Evolutionary conservation across 805 yeast genomes (phyloP).

Genomic region (Citeromyces nyonsensis): DNA sequence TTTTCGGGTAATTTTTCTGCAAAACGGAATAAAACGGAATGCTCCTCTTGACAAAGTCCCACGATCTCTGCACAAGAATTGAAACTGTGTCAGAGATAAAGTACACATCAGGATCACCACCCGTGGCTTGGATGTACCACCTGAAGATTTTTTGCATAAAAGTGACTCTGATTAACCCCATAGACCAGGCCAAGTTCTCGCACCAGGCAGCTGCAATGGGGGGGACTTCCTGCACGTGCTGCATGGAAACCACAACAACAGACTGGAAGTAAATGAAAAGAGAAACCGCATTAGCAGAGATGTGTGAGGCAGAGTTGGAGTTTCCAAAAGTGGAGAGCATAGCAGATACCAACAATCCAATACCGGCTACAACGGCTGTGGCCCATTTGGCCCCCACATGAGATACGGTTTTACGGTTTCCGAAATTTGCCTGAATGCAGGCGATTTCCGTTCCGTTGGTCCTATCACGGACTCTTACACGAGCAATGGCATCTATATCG

Average conservation of each 20-base stretch:
- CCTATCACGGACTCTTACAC: conserved; percentile 25
- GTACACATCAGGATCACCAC: conserved; percentile 68
- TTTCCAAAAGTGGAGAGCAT: conserved; percentile 73
- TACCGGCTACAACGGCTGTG: conserved; percentile 79
- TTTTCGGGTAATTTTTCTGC: conserved; percentile 3
- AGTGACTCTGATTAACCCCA: conserved; percentile 66
- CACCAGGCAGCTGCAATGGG: conserved; percentile 91
- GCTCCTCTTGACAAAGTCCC: conserved; percentile 8
- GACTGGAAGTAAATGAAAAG: conserved; percentile 80
- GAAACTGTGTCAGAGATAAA: conserved; percentile 45
- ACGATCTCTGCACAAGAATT: conserved; percentile 62
- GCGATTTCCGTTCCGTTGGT: conserved; percentile 29
- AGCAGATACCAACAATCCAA: conserved; percentile 77
- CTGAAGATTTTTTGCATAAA: conserved; percentile 81
- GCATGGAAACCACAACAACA: conserved; percentile 73
- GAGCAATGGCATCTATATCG: conserved; percentile 69
- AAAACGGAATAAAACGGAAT: conserved; percentile 8
- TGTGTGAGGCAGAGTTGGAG: conserved; percentile 78
- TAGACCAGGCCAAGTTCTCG: conserved; percentile 87
- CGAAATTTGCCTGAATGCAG: conserved; percentile 61
- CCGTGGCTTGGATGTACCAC: conserved; percentile 81
- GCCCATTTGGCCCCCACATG: conserved; percentile 86
- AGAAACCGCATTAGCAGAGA: conserved; percentile 76
- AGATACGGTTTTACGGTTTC: conserved; percentile 68
- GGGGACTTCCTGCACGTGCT: conserved; percentile 73